Evolutionary conservation across 2,329 filamentous ascomycete species (phyloP).

Genomic region (Arachnopeziza araneosa): DNA sequence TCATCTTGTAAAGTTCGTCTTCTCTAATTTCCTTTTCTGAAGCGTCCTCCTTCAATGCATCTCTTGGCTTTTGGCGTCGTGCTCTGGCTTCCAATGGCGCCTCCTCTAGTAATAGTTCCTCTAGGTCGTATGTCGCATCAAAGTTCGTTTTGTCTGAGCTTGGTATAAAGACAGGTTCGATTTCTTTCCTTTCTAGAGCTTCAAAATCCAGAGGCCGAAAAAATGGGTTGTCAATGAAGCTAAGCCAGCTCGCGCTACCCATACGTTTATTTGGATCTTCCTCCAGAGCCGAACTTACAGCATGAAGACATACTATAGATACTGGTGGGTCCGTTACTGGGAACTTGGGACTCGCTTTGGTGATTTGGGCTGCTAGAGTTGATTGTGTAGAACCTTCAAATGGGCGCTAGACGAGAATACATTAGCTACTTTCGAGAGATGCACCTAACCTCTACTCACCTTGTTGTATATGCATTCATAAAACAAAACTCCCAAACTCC

Average conservation of each 20-base stretch:
- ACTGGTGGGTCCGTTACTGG: constrained; percentile 92
- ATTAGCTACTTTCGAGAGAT: constrained; percentile 4
- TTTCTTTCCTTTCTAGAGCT: constrained; percentile 75
- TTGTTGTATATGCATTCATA: constrained; percentile 99
- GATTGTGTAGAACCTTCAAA: constrained; percentile 89
- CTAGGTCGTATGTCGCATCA: constrained; percentile 94
- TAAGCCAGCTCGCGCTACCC: constrained; percentile 75
- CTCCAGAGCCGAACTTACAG: constrained; percentile 78
- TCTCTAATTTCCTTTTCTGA: constrained; percentile 92
- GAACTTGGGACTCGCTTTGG: constrained; percentile 76
- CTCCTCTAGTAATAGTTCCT: constrained; percentile 89
- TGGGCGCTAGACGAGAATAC: constrained; percentile 56
- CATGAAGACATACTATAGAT: constrained; percentile 79
- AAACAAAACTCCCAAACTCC: constrained; percentile 96
- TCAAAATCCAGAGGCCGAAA: constrained; percentile 83
- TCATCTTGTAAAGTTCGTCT: constrained; percentile 89
- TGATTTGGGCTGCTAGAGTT: constrained; percentile 72
- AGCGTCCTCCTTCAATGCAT: constrained; percentile 87
- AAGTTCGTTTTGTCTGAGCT: constrained; percentile 99
- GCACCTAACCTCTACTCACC: constrained; percentile 41
- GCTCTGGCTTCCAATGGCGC: constrained; percentile 90
- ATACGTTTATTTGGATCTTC: constrained; percentile 75
- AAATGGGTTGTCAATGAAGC: constrained; percentile 83
- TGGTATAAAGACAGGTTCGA: constrained; percentile 86
- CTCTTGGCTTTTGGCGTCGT: constrained; percentile 86